These are phyloP conservation scores for Barnettozyma salicaria DNA, from an alignment of 805 yeast species.

Conservation along the genomic window DNA sequence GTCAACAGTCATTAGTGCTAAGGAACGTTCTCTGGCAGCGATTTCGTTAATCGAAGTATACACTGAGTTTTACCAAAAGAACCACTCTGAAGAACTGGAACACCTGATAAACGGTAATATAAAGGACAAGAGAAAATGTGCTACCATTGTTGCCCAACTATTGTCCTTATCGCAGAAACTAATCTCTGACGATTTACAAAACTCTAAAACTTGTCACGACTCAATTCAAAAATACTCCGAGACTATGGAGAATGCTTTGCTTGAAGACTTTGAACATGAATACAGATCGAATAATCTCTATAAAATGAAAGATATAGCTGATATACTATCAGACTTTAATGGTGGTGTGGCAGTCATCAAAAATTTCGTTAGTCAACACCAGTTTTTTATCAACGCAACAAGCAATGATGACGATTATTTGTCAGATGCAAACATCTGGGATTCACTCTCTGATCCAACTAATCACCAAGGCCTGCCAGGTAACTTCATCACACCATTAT, in stretches of 20 bases:
- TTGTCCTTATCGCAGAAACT: constrained; percentile 60
- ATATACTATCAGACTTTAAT: constrained; percentile 70
- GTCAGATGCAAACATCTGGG: constrained; percentile 51
- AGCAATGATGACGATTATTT: constrained; percentile 22
- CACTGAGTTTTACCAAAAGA: constrained; percentile 55
- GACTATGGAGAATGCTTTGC: constrained; percentile 62
- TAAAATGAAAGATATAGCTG: constrained; percentile 73
- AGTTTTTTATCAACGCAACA: constrained; percentile 44
- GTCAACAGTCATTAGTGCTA: constrained; percentile 60
- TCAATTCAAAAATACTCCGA: constrained; percentile 67
- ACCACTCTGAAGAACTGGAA: constrained; percentile 49
- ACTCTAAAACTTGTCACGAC: constrained; percentile 30
- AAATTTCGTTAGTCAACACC: constrained; percentile 75
- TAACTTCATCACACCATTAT: constrained; percentile 42
- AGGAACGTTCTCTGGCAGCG: constrained; percentile 67
- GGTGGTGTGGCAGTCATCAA: constrained; percentile 81
- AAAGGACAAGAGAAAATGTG: constrained; percentile 59
- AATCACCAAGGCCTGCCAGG: constrained; percentile 44
- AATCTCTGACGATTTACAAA: constrained; percentile 46
- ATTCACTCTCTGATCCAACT: constrained; percentile 52
- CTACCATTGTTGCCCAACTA: constrained; percentile 60
- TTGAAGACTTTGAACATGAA: constrained; percentile 68
- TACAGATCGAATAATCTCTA: constrained; percentile 60
- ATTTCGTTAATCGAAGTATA: constrained; percentile 72
- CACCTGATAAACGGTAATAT: constrained; percentile 45